phyloP scores from a whole-genome alignment of 2,329 filamentous ascomycete species.

The Alternaria triticina region DNA sequence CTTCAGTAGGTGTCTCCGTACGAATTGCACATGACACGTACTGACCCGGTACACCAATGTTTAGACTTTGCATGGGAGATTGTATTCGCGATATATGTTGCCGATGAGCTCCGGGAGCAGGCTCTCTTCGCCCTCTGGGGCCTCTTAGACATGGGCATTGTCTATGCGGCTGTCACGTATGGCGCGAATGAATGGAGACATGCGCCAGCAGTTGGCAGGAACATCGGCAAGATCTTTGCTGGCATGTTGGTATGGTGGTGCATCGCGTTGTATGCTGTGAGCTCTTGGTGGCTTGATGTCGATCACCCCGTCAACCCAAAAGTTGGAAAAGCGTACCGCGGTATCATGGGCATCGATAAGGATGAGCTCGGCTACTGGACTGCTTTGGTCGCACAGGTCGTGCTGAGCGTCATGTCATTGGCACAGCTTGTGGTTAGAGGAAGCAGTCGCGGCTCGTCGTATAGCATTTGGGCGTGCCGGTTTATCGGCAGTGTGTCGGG shows the following conservation, averaged over 20 bases:
- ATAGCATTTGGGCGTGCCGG: conserved; percentile 82
- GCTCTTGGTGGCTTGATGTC: conserved; percentile 55
- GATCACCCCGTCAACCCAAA: conserved; percentile 57
- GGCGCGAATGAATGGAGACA: conserved; percentile 54
- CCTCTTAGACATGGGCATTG: conserved; percentile 56
- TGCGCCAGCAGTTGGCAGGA: conserved; percentile 51
- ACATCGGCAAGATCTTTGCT: conserved; percentile 50
- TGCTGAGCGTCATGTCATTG: conserved; percentile 51
- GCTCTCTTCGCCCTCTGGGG: conserved; percentile 58
- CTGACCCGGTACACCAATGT: not conserved
- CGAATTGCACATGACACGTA: not conserved
- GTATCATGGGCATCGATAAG: conserved; percentile 53
- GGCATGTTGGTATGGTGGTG: conserved; percentile 48
- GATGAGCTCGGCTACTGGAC: conserved; percentile 61
- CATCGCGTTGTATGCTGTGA: conserved; percentile 53
- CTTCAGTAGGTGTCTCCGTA: conserved; percentile 35
- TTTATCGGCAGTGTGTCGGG: conserved; percentile 82
- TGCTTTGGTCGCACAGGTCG: conserved; percentile 54
- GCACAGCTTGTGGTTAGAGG: conserved; percentile 55
- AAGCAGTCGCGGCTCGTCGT: conserved; percentile 58
- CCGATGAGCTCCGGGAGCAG: conserved; percentile 53
- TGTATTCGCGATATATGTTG: conserved; percentile 57
- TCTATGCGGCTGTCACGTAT: conserved; percentile 56
- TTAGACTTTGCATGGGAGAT: conserved; percentile 59
- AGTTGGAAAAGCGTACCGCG: conserved; percentile 41